Evolutionary conservation across 441 rosid species (phyloP).

Genomic region (Aleurites moluccanus): DNA sequence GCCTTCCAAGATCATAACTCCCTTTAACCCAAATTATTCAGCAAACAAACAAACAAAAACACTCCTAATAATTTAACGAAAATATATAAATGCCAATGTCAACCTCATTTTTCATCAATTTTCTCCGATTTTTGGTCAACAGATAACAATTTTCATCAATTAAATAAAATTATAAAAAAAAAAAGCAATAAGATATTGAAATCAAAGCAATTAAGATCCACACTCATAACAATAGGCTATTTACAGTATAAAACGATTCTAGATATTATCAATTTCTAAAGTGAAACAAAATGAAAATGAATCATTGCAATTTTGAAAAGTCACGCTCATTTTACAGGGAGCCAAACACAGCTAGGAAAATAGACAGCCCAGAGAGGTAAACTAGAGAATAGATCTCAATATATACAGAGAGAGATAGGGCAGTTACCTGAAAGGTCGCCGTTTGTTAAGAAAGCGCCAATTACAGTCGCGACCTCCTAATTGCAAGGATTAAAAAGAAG

Average conservation of each 20-base stretch:
- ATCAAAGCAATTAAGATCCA: too few relatives aligned
- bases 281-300: not conserved
- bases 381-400: not conserved
- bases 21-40: not conserved
- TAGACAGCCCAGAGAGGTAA: not conserved
- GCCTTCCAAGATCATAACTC: not conserved
- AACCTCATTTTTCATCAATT: not conserved
- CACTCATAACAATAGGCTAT: too few relatives aligned
- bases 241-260: not conserved
- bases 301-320: not conserved
- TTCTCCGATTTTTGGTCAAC: not conserved
- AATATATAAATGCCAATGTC: not conserved
- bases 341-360: not conserved
- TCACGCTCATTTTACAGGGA: constrained; percentile 3
- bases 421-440: constrained; percentile 28
- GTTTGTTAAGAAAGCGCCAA: constrained; percentile 11
- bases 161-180: not conserved
- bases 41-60: not conserved
- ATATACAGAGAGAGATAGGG: not conserved
- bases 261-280: not conserved
- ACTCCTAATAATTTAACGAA: not conserved
- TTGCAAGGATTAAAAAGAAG: not conserved
- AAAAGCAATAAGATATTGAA: not conserved
- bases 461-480: constrained; percentile 18
- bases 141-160: not conserved